Percentiles rank a stretch among this genome's conserved stretches.
phyloP scores from a whole-genome alignment of 352 stramenopile genomes.

The Pythium biforme region DNA sequence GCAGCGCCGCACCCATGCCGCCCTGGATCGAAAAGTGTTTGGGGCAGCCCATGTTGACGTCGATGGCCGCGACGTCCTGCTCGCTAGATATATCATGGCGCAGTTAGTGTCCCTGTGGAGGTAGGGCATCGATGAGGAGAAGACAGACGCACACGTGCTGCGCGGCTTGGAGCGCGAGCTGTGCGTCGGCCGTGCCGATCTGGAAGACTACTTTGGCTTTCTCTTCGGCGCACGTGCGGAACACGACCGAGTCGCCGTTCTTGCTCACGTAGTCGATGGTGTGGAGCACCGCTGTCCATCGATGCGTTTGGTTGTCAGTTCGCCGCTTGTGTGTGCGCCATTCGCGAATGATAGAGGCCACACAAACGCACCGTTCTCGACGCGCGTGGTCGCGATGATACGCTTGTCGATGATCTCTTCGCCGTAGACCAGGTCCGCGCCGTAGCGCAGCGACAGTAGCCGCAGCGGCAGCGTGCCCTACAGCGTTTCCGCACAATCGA shows the following conservation, averaged over 20 bases:
- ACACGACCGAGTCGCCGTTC: slow-evolving; percentile 81
- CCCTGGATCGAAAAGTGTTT: slow-evolving; percentile 93
- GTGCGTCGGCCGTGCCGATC: slow-evolving; percentile 80
- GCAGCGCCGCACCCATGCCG: slow-evolving; percentile 89
- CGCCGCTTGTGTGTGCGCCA: no score
- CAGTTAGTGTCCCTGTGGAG: background rate
- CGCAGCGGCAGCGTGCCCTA: slow-evolving; percentile 91
- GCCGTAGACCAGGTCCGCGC: slow-evolving; percentile 91
- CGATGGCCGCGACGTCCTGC: slow-evolving; percentile 86
- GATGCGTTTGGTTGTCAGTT: no score
- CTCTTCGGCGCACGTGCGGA: slow-evolving; percentile 87
- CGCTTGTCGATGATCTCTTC: slow-evolving; percentile 96
- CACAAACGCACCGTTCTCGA: slow-evolving; percentile 60
- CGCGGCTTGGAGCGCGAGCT: slow-evolving; percentile 73
- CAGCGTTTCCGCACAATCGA: background rate
- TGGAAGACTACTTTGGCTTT: slow-evolving; percentile 85
- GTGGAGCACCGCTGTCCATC: slow-evolving; percentile 51
- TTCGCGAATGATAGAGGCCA: no score
- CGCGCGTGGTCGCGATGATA: slow-evolving; percentile 79
- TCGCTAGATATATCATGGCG: slow-evolving; percentile 19
- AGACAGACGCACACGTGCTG: slow-evolving; percentile 61
- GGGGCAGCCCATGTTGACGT: slow-evolving; percentile 95
- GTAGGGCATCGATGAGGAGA: background rate
- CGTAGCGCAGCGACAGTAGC: slow-evolving; percentile 89
- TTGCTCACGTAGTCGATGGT: slow-evolving; percentile 91